Conservation (phyloP, 2,329 filamentous ascomycete species). For the Nannizziopsis barbatae region DNA sequence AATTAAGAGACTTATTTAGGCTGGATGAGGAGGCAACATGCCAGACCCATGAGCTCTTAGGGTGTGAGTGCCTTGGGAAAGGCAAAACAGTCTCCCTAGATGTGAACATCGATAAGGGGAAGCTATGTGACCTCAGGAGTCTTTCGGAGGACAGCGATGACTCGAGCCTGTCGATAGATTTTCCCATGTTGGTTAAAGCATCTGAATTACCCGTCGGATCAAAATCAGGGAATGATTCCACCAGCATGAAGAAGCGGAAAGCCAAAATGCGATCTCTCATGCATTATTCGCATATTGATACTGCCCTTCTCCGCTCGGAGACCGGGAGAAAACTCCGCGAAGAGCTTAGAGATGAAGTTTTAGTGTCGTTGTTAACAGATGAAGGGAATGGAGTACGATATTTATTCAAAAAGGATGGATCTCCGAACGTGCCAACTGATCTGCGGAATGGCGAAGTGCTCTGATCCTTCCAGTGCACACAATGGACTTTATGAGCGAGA, state of each 20-base stretch:
- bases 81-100: constrained; percentile 25
- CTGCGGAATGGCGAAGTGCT: neutral
- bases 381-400: constrained; percentile 31
- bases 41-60: constrained; percentile 57
- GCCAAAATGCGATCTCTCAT: constrained; percentile 35
- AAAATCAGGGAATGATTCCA: neutral
- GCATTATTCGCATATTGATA: constrained; percentile 36
- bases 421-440: neutral
- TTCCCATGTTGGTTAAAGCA: constrained; percentile 30
- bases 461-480: neutral
- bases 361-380: constrained; percentile 28
- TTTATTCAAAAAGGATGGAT: constrained; percentile 30
- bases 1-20: constrained; percentile 55
- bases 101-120: neutral
- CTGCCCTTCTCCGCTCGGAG: constrained; percentile 20
- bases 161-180: constrained; percentile 18
- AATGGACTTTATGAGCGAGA: too few relatives aligned
- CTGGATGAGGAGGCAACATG: constrained; percentile 51
- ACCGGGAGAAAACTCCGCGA: constrained; percentile 20
- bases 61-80: constrained; percentile 50
- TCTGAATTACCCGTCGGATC: constrained; percentile 23
- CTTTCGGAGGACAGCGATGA: constrained; percentile 17
- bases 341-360: constrained; percentile 17
- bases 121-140: neutral
- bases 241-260: constrained; percentile 14